Base-by-base conservation (phyloP, 306 rosid genomes). In the Glycine soja region DNA sequence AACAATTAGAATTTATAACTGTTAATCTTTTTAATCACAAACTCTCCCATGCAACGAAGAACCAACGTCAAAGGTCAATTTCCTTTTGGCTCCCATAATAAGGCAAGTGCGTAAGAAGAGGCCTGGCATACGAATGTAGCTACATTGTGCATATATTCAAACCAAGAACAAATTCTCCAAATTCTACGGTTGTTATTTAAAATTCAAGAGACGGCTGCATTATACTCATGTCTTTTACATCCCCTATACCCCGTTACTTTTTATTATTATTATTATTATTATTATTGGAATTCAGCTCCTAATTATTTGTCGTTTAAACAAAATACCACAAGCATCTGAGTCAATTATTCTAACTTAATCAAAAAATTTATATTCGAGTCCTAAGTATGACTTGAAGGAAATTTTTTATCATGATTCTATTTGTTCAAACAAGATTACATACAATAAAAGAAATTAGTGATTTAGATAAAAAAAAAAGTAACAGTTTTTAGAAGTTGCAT, bases 81-180 rank as follows among this genome's bases (percentile, higher is more conserved):
- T 73, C 59, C 84, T 53, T 73, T 81, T 52, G 79, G 74, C 10
- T 62, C 54, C 48, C 66, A 50, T 52, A 52, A 72, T 42, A 51
- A 73, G 84, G 68, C 68, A 81, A 64, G 48, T 10, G 75, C 40
- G 3, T 12, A 65, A 38, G 54, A 62, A 63, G 57, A 8, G 10
- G 13, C 30, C 30, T 24, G 30, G 30, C 30, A 24, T 24, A 24
- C 30, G 30, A 24, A 24, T 24, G 30, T 24, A 24, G 30, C 2
- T 2, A 38, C 6, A 18, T 58, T 19, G 2, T 36, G 61, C 3
- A 36, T 36, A 70, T 19, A 19, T 50, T 9, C 38, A 36, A 30
- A 47, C 11, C 3, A 68, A 67, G 82, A 70, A 85, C 85, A 80
- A 80, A 79, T 85, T 80, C 88, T 80, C 85, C 85, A 80, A 70